Conservation (phyloP, 2,329 filamentous ascomycete species). For the Knoxdaviesia capensis region DNA sequence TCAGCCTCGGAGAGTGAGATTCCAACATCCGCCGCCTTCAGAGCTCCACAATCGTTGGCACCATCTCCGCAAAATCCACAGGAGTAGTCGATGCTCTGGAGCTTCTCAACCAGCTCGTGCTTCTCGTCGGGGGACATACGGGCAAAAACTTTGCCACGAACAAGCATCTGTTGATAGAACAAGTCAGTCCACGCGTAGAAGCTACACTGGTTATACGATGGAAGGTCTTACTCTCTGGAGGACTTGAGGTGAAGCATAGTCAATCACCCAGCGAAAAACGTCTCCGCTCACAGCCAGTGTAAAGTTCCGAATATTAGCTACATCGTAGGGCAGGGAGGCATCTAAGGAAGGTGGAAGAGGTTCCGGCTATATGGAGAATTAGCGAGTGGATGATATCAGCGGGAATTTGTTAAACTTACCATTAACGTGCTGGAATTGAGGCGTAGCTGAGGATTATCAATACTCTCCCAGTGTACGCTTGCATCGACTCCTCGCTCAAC, state of each 20-base stretch:
- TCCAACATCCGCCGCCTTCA: constrained; percentile 93
- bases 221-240: constrained; percentile 35
- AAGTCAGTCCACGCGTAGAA: neutral
- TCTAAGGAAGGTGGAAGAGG: constrained; percentile 52
- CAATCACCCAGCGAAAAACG: constrained; percentile 89
- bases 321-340: constrained; percentile 68
- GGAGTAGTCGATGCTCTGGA: constrained; percentile 90
- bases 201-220: constrained; percentile 7
- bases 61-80: constrained; percentile 94
- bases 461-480: constrained; percentile 72
- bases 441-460: constrained; percentile 52
- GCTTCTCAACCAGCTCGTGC: constrained; percentile 88
- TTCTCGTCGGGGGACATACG: constrained; percentile 99
- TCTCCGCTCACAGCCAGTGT: constrained; percentile 80
- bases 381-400: neutral
- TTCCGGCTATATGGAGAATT: constrained; percentile 34
- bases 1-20: constrained; percentile 95
- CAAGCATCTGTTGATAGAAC: constrained; percentile 46
- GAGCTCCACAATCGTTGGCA: constrained; percentile 88
- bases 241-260: constrained; percentile 67
- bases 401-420: constrained; percentile 17
- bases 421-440: constrained; percentile 63
- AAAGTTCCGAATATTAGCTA: constrained; percentile 66
- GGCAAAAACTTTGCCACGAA: constrained; percentile 81
- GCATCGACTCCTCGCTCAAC: constrained; percentile 20